Evolutionary conservation across 257 asterid genomes (phyloP).

Genomic region (Prunella vulgaris): DNA sequence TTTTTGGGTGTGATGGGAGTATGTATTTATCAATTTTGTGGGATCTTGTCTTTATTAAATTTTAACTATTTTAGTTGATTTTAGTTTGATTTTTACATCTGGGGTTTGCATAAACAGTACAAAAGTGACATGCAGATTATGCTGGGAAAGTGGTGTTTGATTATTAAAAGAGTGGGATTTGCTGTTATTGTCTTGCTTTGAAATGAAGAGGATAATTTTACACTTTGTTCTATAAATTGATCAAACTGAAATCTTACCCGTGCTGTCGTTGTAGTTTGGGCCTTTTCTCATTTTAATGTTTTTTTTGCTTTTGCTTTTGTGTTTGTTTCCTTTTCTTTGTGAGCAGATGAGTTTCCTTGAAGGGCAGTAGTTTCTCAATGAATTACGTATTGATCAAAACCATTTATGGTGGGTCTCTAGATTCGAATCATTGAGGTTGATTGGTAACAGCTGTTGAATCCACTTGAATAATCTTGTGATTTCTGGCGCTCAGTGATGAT

Average conservation of each 20-base stretch:
- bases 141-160: conserved; percentile 17
- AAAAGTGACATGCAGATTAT: conserved; percentile 22
- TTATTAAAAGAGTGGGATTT: conserved; percentile 14
- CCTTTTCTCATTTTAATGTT: conserved; percentile 8
- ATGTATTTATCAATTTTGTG: conserved; percentile 21
- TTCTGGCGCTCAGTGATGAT: conserved; percentile 46
- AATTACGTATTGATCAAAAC: neutral
- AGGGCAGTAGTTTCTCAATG: conserved; percentile 1
- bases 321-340: neutral
- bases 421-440: conserved; percentile 21
- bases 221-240: conserved; percentile 7
- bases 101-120: conserved; percentile 14
- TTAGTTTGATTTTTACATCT: conserved; percentile 12
- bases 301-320: conserved; percentile 16
- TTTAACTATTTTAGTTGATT: neutral
- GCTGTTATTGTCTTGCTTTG: neutral
- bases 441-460: conserved; percentile 16
- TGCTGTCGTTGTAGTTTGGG: conserved; percentile 13
- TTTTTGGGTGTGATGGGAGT: conserved; percentile 10
- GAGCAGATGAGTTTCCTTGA: conserved; percentile 36
- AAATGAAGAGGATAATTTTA: neutral
- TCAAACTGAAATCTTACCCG: too few species aligned
- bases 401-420: conserved; percentile 11
- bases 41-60: conserved; percentile 24
- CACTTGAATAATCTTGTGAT: conserved; percentile 25